These are phyloP conservation scores for Penicillium cataractarum DNA, from an alignment of 495 filamentous ascomycete species.

Conservation along the genomic window DNA sequence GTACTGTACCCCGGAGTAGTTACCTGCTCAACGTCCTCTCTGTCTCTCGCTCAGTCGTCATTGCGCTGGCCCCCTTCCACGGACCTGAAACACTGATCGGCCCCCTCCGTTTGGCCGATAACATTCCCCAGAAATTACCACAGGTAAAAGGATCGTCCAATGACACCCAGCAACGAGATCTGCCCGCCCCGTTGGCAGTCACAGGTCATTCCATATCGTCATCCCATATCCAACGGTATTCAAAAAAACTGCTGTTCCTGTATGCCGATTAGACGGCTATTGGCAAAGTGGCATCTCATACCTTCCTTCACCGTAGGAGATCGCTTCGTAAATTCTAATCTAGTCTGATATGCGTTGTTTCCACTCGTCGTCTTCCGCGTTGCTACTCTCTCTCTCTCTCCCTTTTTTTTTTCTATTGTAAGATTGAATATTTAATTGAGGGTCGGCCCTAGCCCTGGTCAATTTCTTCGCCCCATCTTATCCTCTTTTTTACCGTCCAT, in stretches of 20 bases:
- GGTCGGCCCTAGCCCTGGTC: not conserved
- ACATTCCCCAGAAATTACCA: slow-evolving; percentile 31
- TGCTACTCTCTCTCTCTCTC: too few relatives aligned
- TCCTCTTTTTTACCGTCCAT: slow-evolving; percentile 5
- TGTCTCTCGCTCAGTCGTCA: not conserved
- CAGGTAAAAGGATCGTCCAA: slow-evolving; percentile 30
- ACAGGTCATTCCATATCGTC: slow-evolving; percentile 35
- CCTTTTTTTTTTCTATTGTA: not conserved
- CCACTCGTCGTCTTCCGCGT: slow-evolving; percentile 1
- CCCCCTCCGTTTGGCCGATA: slow-evolving; percentile 30
- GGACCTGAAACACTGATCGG: slow-evolving; percentile 36
- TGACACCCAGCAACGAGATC: slow-evolving; percentile 22
- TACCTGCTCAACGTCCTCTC: not conserved
- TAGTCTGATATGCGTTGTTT: slow-evolving; percentile 23
- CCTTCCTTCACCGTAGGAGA: slow-evolving; percentile 8
- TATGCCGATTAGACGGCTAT: too few relatives aligned
- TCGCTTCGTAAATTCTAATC: slow-evolving; percentile 6
- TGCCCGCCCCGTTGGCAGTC: slow-evolving; percentile 17
- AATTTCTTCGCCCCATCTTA: slow-evolving; percentile 12
- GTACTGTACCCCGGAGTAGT: not conserved
- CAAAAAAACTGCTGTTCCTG: too few relatives aligned
- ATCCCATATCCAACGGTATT: slow-evolving; percentile 23
- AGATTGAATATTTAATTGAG: slow-evolving; percentile 15
- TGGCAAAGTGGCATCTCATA: slow-evolving; percentile 14
- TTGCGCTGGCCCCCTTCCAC: slow-evolving; percentile 16